Base-by-base conservation (phyloP, 2,329 filamentous ascomycete genomes). In the Shiraia bambusicola region DNA sequence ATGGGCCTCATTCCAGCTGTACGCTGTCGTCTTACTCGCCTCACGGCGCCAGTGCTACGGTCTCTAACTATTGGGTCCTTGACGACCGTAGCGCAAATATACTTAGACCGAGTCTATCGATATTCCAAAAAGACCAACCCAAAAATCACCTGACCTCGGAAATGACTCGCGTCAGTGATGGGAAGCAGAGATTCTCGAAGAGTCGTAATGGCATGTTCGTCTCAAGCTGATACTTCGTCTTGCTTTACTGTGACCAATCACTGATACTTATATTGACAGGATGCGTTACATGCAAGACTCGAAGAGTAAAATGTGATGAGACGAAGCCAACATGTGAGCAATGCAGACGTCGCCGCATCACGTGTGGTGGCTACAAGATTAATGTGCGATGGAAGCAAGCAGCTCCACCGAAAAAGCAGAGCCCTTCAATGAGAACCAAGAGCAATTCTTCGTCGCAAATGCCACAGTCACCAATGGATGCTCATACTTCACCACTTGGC, bases 301-400 rank as follows among this genome's bases (percentile, higher is more conserved):
- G 86, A 67, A 75, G 84, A 52, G 70, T 87, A 34, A 87, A 87
- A 68, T 87, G 84, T 69, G 84, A 86, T 63, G 84, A 87, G 68
- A 80, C 78, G 34, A 86, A 87, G 56, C 83, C 83, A 2, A 74
- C 73, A 25, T 86, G 83, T 54, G 73, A 78, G 36, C 82, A 86
- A 69, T 86, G 83, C 59, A 73, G 79, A 37, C 81, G 80, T 54
- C 75, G 83, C 40, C 81, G 78, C 42, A 81, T 86, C 22, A 64
- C 72, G 4, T 87, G 84, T 59, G 83, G 83, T 45, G 84, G 84
- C 13, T 87, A 87, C 66, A 83, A 80, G 63, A 87, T 84, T 59
- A 80, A 84, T 61, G 85, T 86, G 65, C 84, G 86, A 72, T 87
- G 82, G 82, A 75, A 47, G 38, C 45, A 42, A 26, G 52, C 39